Percentiles rank a stretch among this genome's conserved stretches.
Conservation (phyloP, 192 early-diverging fungal genomes). For the Coemansia sp. region DNA sequence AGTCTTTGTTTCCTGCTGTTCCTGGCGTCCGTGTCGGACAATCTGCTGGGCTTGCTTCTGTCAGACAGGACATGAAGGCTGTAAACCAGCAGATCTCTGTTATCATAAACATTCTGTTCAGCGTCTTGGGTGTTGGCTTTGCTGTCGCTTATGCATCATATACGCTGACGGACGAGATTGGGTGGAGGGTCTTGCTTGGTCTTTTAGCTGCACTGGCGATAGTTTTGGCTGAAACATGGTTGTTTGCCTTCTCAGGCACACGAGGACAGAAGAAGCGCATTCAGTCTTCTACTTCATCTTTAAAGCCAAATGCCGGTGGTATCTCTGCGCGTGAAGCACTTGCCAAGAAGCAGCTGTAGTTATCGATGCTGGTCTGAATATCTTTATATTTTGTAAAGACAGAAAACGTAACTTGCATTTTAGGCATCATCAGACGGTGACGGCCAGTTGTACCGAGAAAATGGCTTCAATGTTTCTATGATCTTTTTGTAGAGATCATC, state of each 20-base stretch:
- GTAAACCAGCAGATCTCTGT: constrained; percentile 37
- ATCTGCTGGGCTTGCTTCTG: background rate
- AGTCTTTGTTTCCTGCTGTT: constrained; percentile 26
- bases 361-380: background rate
- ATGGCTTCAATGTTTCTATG: constrained; percentile 24
- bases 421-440: constrained; percentile 41
- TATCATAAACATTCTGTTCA: constrained; percentile 51
- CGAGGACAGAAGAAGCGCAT: constrained; percentile 48
- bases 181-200: constrained; percentile 40
- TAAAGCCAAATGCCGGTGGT: background rate
- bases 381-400: background rate
- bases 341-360: background rate
- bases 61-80: constrained; percentile 34
- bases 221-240: constrained; percentile 36
- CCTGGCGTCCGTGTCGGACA: constrained; percentile 39
- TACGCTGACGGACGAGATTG: constrained; percentile 43
- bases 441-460: constrained; percentile 44
- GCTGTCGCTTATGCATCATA: constrained; percentile 50
- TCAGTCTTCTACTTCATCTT: background rate
- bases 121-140: constrained; percentile 48
- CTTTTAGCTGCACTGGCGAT: constrained; percentile 29
- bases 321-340: background rate
- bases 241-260: constrained; percentile 37
- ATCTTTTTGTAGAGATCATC: constrained; percentile 22
- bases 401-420: background rate